Percentiles rank a stretch among this genome's conserved stretches.
phyloP scores from a whole-genome alignment of 495 filamentous ascomycete genomes.

The Copromyces sp. region DNA sequence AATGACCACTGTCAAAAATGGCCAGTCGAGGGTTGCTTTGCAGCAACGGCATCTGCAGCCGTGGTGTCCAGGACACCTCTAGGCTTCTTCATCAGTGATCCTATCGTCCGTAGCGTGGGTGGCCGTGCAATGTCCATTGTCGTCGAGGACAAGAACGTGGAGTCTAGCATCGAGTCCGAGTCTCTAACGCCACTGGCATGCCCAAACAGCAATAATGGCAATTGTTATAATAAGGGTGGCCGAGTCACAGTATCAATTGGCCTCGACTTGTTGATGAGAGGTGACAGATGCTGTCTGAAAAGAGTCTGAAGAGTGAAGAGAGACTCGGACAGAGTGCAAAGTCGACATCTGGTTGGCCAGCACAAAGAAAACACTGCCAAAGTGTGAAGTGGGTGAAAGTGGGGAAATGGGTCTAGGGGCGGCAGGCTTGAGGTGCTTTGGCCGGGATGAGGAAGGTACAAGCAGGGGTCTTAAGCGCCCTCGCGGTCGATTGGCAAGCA shows the following conservation, averaged over 20 bases:
- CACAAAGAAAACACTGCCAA: neutral
- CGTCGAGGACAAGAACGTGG: neutral
- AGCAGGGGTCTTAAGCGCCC: slow-evolving; percentile 20
- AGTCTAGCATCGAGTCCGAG: neutral
- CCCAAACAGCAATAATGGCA: neutral
- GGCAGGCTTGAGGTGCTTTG: neutral
- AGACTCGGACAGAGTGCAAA: neutral
- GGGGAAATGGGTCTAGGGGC: neutral
- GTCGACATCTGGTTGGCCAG: slow-evolving; percentile 1
- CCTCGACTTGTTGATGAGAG: neutral
- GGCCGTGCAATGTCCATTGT: neutral
- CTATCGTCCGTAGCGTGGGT: neutral
- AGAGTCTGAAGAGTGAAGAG: neutral
- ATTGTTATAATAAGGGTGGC: neutral
- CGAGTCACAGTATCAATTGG: neutral
- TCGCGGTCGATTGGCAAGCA: slow-evolving; percentile 17
- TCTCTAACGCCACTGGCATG: neutral
- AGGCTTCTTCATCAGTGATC: neutral
- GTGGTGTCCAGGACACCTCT: neutral
- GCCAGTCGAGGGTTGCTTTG: neutral
- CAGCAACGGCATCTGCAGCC: neutral
- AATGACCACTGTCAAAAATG: neutral
- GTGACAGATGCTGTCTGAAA: neutral
- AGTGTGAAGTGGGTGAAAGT: neutral
- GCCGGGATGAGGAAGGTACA: neutral